A percentile compares a stretch with the other conserved stretches of the same genome.
Conservation (phyloP, 768 basidiomycete genomes). For the Boletus speciosus region DNA sequence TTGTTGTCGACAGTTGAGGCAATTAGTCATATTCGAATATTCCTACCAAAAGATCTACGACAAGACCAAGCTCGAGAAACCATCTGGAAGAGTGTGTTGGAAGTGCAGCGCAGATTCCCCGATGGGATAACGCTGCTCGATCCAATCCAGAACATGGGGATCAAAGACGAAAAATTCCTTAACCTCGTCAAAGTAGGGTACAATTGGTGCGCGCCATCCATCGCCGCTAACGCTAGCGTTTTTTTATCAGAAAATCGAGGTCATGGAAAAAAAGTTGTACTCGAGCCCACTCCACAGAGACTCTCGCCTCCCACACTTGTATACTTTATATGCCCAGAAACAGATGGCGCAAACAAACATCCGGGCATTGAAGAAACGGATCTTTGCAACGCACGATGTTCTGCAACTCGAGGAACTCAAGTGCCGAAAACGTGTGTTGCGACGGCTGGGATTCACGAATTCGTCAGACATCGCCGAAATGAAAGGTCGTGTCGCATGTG, state of each 20-base stretch:
- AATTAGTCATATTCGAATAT: constrained; percentile 82
- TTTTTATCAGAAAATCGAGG: constrained; percentile 73
- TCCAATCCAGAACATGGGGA: constrained; percentile 92
- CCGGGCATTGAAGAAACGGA: constrained; percentile 77
- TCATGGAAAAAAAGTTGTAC: constrained; percentile 84
- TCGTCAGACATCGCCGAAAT: constrained; percentile 91
- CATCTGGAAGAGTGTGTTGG: constrained; percentile 84
- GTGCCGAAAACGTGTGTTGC: constrained; percentile 87
- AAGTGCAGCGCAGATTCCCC: constrained; percentile 89
- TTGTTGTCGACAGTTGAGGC: constrained; percentile 82
- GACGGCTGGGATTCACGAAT: constrained; percentile 88
- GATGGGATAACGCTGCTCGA: constrained; percentile 85
- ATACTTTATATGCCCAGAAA: constrained; percentile 77
- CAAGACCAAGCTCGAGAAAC: constrained; percentile 73
- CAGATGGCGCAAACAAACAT: constrained; percentile 65
- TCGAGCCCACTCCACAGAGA: constrained; percentile 77
- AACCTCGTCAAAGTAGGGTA: constrained; percentile 70
- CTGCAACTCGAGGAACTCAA: constrained; percentile 96
- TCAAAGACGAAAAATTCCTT: constrained; percentile 91
- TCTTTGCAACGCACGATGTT: constrained; percentile 87
- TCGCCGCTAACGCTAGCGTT: neutral
- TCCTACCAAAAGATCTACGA: constrained; percentile 87
- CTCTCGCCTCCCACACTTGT: constrained; percentile 73
- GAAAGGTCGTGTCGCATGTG: constrained; percentile 97
- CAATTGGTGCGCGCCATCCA: neutral